Evolutionary conservation across 1,139 yeast species (phyloP).

Genomic region (Debaryomyces subglobosus): DNA sequence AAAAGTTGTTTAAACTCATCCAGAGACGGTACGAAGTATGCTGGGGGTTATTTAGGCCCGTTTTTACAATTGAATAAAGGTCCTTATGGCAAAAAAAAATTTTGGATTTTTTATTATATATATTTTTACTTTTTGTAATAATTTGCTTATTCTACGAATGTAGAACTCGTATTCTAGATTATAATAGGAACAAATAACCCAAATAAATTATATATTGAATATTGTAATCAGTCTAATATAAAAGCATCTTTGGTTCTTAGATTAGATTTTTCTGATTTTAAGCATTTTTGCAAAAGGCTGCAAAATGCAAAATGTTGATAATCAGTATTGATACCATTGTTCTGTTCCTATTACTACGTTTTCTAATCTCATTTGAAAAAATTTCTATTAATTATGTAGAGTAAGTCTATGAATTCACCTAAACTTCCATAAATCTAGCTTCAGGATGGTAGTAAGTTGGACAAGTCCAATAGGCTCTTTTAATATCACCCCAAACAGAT

Average conservation of each 20-base stretch:
- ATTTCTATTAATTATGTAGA: neutral
- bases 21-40: too few relatives aligned
- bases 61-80: neutral
- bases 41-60: too few relatives aligned
- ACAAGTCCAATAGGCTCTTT: conserved; percentile 75
- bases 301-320: neutral
- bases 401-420: neutral
- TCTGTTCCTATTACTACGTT: neutral
- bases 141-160: neutral
- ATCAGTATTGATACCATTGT: too few relatives aligned
- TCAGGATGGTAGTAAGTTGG: conserved; percentile 69
- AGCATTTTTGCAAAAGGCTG: neutral
- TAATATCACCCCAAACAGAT: conserved; percentile 69
- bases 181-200: too few relatives aligned
- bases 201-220: too few relatives aligned
- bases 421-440: conserved; percentile 45
- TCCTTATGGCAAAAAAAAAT: neutral
- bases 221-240: too few relatives aligned
- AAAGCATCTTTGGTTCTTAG: too few relatives aligned
- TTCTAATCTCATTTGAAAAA: neutral
- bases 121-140: neutral
- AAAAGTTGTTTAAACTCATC: neutral
- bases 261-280: neutral
- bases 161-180: too few relatives aligned
- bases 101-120: neutral